Conservation (phyloP, 2,329 filamentous ascomycete genomes). For the Cadophora luteo-olivacea region DNA sequence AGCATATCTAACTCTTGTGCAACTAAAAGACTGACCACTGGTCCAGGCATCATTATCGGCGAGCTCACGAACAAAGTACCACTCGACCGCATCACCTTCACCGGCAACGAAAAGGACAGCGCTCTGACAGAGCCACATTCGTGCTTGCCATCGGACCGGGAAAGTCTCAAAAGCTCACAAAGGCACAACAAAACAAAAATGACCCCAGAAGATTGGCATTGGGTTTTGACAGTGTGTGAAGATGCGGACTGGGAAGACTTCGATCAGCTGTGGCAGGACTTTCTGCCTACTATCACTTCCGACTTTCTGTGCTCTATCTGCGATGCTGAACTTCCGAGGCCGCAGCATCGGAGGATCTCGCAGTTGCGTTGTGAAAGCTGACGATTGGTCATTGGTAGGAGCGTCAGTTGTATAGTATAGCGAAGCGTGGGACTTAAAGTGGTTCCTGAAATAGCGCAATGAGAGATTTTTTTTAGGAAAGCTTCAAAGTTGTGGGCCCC, state of each 20-base stretch:
- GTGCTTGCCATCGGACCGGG: not conserved
- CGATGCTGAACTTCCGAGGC: not conserved
- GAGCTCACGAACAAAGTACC: not conserved
- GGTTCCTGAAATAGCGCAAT: not conserved
- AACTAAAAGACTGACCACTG: not conserved
- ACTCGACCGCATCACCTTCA: slow-evolving; percentile 2
- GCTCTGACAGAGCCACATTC: not conserved
- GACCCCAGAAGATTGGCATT: slow-evolving; percentile 8
- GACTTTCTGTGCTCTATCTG: not conserved
- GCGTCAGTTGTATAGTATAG: not conserved
- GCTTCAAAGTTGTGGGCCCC: not conserved
- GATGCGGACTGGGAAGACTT: not conserved
- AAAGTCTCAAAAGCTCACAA: not conserved
- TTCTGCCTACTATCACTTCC: not conserved
- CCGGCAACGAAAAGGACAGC: not conserved
- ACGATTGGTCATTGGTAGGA: not conserved
- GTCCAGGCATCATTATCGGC: not conserved
- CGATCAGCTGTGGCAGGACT: not conserved
- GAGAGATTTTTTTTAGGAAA: not conserved
- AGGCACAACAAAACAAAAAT: not conserved
- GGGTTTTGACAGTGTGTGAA: not conserved
- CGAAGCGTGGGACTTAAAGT: not conserved
- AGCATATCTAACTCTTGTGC: not conserved
- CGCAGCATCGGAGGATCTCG: not conserved
- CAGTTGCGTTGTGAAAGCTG: not conserved